Percentiles rank a stretch among this genome's conserved stretches.
Evolutionary conservation across 345 rosid genomes (phyloP).

Genomic region (Citrus cavaleriei): DNA sequence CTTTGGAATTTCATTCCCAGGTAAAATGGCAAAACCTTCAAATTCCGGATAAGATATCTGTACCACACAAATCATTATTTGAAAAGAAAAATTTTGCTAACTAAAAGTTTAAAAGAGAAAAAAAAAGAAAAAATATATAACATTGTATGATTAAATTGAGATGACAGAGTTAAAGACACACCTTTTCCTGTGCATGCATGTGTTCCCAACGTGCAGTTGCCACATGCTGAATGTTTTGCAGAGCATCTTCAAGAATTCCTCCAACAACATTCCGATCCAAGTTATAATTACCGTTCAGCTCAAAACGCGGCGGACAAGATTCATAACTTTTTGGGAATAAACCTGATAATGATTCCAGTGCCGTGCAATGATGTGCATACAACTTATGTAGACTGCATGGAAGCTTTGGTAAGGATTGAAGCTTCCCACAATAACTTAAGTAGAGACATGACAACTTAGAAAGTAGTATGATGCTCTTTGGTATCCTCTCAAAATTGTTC

Average conservation of each 20-base stretch:
- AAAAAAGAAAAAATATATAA: background rate
- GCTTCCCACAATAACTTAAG: constrained; percentile 25
- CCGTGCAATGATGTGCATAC: too few species aligned
- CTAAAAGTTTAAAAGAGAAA: background rate
- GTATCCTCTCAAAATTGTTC: too few species aligned
- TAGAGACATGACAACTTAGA: constrained; percentile 7
- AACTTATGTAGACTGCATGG: too few species aligned
- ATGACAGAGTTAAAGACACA: too few species aligned
- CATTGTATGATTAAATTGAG: background rate
- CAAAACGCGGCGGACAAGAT: constrained; percentile 13
- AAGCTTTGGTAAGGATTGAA: constrained; percentile 23
- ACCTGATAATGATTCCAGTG: background rate
- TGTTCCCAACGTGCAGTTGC: too few species aligned
- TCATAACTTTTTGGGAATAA: constrained; percentile 11
- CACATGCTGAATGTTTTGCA: too few species aligned
- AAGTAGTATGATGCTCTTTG: constrained; percentile 16
- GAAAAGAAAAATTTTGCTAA: background rate
- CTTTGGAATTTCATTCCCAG: too few species aligned
- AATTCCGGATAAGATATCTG: background rate
- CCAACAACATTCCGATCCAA: background rate
- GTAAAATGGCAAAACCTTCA: background rate
- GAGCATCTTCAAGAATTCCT: background rate
- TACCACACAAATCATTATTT: background rate
- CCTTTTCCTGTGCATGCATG: too few species aligned
- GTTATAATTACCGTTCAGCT: constrained; percentile 1